phyloP scores from a whole-genome alignment of 345 rosid species.

The Dipteronia sinensis region DNA sequence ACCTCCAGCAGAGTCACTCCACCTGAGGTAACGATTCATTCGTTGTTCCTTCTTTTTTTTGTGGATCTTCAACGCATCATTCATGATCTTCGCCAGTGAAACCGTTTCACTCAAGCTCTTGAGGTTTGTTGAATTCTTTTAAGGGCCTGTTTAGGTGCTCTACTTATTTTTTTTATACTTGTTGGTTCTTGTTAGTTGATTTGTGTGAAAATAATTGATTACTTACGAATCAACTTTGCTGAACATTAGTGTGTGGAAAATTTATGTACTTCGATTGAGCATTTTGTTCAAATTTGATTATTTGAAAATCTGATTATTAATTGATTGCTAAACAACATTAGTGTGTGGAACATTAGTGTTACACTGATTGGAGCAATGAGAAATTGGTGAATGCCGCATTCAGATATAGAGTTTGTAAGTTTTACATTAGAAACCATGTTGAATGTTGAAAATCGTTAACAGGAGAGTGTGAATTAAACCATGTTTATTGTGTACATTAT shows the following conservation, averaged over 20 bases:
- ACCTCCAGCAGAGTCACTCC: no score
- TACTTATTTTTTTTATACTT: background rate
- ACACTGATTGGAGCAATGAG: background rate
- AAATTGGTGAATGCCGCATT: background rate
- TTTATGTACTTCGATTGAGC: background rate
- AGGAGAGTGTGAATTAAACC: background rate
- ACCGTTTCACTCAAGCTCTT: conserved; percentile 80
- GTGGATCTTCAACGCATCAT: conserved; percentile 82
- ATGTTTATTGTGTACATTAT: no score
- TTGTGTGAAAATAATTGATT: background rate
- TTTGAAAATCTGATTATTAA: background rate
- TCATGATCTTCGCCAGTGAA: conserved; percentile 78
- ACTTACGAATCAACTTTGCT: background rate
- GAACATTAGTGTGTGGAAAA: background rate
- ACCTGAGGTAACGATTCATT: no score
- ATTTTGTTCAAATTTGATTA: background rate
- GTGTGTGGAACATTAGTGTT: no score
- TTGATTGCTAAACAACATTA: no score
- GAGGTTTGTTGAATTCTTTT: conserved; percentile 43
- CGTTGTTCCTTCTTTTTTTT: conserved; percentile 16
- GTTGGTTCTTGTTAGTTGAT: background rate
- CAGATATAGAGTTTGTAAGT: background rate
- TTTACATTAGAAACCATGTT: background rate
- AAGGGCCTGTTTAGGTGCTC: conserved; percentile 18
- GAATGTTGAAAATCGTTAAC: background rate